Percentiles rank a stretch among this genome's conserved stretches.
Evolutionary conservation across 2,329 filamentous ascomycete genomes (phyloP).

Genomic region (Geosmithia flava): DNA sequence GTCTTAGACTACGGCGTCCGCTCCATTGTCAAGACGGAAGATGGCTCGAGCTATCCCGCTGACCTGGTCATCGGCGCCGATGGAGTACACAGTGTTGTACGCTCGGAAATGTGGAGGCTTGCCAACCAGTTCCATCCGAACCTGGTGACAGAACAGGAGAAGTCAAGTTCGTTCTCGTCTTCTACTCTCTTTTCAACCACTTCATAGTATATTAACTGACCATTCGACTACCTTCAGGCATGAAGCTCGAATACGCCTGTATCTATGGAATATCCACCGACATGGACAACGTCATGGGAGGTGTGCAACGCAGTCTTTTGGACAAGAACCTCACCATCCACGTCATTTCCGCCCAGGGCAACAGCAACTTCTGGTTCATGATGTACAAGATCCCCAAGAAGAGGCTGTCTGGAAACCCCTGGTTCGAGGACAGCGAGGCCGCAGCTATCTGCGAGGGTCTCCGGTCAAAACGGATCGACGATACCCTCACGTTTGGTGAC

Average conservation of each 20-base stretch:
- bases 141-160: too few relatives aligned
- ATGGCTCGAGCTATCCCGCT: neutral
- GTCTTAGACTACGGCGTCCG: neutral
- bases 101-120: constrained; percentile 2
- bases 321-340: neutral
- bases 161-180: too few relatives aligned
- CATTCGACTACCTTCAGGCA: neutral
- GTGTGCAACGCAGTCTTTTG: neutral
- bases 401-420: neutral
- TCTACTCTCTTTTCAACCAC: too few relatives aligned
- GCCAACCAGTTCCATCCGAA: neutral
- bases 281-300: neutral
- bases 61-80: constrained; percentile 3
- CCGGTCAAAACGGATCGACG: neutral
- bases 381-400: neutral
- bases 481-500: neutral
- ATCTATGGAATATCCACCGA: neutral
- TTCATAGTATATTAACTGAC: too few relatives aligned
- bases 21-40: neutral
- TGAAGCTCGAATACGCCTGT: neutral
- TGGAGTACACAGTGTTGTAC: constrained; percentile 1
- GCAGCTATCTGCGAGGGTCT: neutral
- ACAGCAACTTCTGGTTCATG: neutral
- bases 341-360: neutral
- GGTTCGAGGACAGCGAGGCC: neutral